Evolutionary conservation across 2,329 filamentous ascomycete species (phyloP), one percentile per base, ranked within the genome.

Genomic region (Aspergillus proliferans): DNA sequence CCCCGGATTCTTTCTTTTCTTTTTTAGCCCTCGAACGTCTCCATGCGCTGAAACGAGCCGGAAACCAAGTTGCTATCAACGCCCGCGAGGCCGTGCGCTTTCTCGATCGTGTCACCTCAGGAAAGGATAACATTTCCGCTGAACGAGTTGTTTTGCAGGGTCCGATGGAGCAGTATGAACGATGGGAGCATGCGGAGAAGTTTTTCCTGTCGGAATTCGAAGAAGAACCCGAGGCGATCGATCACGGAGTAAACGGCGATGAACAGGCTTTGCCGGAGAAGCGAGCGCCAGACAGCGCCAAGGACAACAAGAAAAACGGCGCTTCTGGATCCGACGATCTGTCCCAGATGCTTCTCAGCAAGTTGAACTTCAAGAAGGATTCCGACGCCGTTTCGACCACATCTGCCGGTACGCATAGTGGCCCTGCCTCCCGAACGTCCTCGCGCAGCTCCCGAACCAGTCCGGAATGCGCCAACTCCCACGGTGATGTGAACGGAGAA

Each of bases 11-110:
- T 41, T 45, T 45, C 46, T 50, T 47, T 49, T 45, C 43, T 45
- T 45, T 48, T 45, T 40, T 55, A 75, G 73, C 73, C 49, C 70
- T 75, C 47, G 71, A 74, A 55, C 72, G 72, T 45, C 70, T 75
- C 43, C 71, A 72, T 52, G 60, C 67, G 47, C 58, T 74, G 55
- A 74, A 73, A 58, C 69, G 71, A 55, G 67, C 71, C 47, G 65
- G 68, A 44, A 74, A 72, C 30, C 71, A 73, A 57, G 63, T 71
- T 55, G 74, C 74, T 47, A 68, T 75, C 54, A 77, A 76, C 58
- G 74, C 75, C 41, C 72, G 75, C 45, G 74, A 77, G 61, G 71
- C 75, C 9, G 71, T 77, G 52, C 75, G 75, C 49, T 77, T 75
- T 55, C 74, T 78, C 56, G 75, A 78, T 51, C 71, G 73, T 47